Evolutionary conservation across 1,139 yeast species (phyloP).

Genomic region (Hansenula lynferdii): DNA sequence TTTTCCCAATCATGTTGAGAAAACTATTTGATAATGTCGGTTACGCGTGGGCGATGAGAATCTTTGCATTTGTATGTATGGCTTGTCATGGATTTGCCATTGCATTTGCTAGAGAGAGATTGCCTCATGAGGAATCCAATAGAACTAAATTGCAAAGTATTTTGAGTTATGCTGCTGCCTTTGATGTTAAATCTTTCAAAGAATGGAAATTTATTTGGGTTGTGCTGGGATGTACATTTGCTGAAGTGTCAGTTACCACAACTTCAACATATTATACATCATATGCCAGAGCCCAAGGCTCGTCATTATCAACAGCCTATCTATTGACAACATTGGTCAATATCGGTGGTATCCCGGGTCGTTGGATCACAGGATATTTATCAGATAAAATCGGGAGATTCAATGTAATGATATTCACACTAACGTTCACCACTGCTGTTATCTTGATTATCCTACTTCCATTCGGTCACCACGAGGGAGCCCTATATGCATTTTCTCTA

Average conservation of each 20-base stretch:
- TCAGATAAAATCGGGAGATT: slow-evolving; percentile 49
- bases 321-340: slow-evolving; percentile 43
- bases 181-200: slow-evolving; percentile 40
- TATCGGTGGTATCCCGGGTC: slow-evolving; percentile 44
- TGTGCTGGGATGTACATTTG: slow-evolving; percentile 37
- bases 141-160: slow-evolving; percentile 6
- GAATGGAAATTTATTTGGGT: slow-evolving; percentile 34
- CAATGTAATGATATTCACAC: slow-evolving; percentile 42
- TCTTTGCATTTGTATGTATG: slow-evolving; percentile 30
- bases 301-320: slow-evolving; percentile 37
- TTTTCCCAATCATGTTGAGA: slow-evolving; percentile 54
- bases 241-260: slow-evolving; percentile 38
- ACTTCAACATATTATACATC: slow-evolving; percentile 45
- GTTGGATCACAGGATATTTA: slow-evolving; percentile 42
- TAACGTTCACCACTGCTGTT: slow-evolving; percentile 31
- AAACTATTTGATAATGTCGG: slow-evolving; percentile 44
- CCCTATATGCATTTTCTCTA: slow-evolving; percentile 35
- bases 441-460: slow-evolving; percentile 51
- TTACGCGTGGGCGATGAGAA: slow-evolving; percentile 51
- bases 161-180: slow-evolving; percentile 25
- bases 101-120: slow-evolving; percentile 30
- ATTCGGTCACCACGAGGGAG: slow-evolving; percentile 34
- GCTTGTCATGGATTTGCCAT: slow-evolving; percentile 33
- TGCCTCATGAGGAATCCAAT: slow-evolving; percentile 16
- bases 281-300: slow-evolving; percentile 41